Evolutionary conservation across 2,329 filamentous ascomycete genomes (phyloP), one percentile per base, ranked within the genome.

Genomic region (Cordyceps javanica): DNA sequence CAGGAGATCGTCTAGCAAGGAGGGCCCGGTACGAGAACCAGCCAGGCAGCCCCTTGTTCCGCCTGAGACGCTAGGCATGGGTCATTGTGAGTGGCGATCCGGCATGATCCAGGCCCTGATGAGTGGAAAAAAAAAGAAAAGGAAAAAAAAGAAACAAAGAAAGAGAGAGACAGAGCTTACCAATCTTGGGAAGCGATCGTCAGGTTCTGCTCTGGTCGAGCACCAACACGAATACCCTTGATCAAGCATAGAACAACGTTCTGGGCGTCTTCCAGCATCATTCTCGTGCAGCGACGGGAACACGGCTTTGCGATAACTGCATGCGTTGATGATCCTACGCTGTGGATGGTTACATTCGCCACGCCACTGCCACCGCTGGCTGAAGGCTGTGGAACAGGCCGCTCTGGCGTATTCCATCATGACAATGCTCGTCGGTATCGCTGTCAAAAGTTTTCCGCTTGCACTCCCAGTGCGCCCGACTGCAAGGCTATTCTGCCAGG

Each of bases 41-140:
- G 19, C n/a, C n/a, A 41, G 38, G 38, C n/a, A 19, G 26, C 10
- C 45, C 46, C 46, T 25, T 23, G 51, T 25, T 30, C 39, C 51
- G 19, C 9, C 30, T 26, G 21, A n/a, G 42, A 30, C 23, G 39
- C 41, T 44, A 39, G 32, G 16, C 9, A 34, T 19, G 53, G 42
- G 5, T 16, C 14, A 5, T 10, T 3, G 49, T 45, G 32, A 10
- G 13, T 23, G 55, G 28, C 48, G 55, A 57, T 52, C 55, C 55
- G 55, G 55, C 45, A 36, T 45, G 38, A 57, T 57, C 55, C 55
- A 52, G 48, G 13, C 53, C 38, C 6, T 53, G 26, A 7, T 10
- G 6, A 5, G 26, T 9, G 19, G 26, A 19, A 46, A 16, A 28
- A 19, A 10, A 36, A 11, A 32, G 26, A 36, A 28, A 16, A 5